Percentiles rank a stretch among this genome's conserved stretches.
phyloP scores from a whole-genome alignment of 2,329 filamentous ascomycete species.

The Colletotrichum salicis region DNA sequence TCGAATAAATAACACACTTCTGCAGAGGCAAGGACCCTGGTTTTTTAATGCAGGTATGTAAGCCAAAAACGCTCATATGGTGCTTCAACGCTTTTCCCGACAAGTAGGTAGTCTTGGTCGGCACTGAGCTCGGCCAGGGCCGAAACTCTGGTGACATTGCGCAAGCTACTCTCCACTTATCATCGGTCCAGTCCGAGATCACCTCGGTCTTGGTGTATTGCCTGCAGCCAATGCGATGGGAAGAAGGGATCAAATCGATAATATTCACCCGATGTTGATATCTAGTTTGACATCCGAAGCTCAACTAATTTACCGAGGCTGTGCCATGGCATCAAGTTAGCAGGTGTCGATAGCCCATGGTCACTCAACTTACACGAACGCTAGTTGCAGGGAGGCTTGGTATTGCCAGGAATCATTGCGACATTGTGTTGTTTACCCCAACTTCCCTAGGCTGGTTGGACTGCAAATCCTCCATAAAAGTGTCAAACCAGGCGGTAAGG shows the following conservation, averaged over 20 bases:
- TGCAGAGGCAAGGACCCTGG: too few species aligned
- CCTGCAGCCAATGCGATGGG: neutral
- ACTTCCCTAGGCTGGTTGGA: neutral
- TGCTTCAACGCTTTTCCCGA: too few species aligned
- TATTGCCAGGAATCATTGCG: neutral
- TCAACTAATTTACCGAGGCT: neutral
- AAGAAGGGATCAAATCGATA: neutral
- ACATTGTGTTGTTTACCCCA: neutral
- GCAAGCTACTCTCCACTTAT: neutral
- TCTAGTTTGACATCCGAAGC: neutral
- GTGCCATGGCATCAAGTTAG: neutral
- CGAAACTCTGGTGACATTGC: neutral
- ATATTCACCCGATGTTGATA: too few species aligned
- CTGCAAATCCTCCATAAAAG: slow-evolving; percentile 33
- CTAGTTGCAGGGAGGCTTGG: neutral
- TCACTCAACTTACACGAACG: neutral
- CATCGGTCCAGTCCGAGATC: slow-evolving; percentile 13
- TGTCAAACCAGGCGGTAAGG: slow-evolving; percentile 34
- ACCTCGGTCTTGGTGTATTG: neutral
- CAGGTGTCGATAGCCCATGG: neutral
- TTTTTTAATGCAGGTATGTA: neutral
- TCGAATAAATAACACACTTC: neutral
- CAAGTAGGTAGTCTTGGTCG: neutral
- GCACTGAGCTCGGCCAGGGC: slow-evolving; percentile 1
- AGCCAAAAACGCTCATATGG: too few species aligned